Percentiles rank a stretch among this genome's conserved stretches.
These are phyloP conservation scores for Puccinellia tenuiflora DNA, from an alignment of 176 grass and related monocot species.

Conservation along the genomic window DNA sequence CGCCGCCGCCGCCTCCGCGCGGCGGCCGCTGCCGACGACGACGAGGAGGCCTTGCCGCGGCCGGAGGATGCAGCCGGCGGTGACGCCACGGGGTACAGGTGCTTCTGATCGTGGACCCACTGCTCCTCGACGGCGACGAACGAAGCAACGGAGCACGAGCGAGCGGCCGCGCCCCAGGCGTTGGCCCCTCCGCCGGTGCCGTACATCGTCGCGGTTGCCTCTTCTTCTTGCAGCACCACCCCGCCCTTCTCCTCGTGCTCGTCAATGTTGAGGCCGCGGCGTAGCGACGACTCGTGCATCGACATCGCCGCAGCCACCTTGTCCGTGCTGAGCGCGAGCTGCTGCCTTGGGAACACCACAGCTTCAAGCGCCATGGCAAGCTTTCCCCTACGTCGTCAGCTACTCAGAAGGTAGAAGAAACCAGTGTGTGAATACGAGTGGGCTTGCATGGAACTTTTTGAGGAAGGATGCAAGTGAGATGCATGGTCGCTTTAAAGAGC, in stretches of 20 bases:
- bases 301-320: not conserved
- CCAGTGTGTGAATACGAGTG: not conserved
- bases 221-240: slow-evolving; percentile 26
- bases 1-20: slow-evolving; percentile 17
- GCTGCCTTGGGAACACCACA: slow-evolving; percentile 35
- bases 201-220: not conserved
- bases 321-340: slow-evolving; percentile 1
- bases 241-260: slow-evolving; percentile 38
- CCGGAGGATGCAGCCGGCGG: not conserved
- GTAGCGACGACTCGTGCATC: not conserved
- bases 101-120: slow-evolving; percentile 14
- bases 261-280: slow-evolving; percentile 26
- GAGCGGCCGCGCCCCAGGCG: not conserved
- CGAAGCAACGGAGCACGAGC: no score
- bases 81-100: not conserved
- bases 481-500: slow-evolving; percentile 9
- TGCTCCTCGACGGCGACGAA: slow-evolving; percentile 1
- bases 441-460: not conserved
- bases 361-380: slow-evolving; percentile 27
- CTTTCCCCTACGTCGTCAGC: not conserved
- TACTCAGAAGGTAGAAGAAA: not conserved
- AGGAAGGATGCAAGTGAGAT: not conserved
- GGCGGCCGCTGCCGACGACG: not conserved
- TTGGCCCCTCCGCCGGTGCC: not conserved
- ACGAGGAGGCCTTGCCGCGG: slow-evolving; percentile 6